These are phyloP conservation scores for Paecilomyces fulvus DNA, from an alignment of 2,329 filamentous ascomycete species.

Conservation along the genomic window DNA sequence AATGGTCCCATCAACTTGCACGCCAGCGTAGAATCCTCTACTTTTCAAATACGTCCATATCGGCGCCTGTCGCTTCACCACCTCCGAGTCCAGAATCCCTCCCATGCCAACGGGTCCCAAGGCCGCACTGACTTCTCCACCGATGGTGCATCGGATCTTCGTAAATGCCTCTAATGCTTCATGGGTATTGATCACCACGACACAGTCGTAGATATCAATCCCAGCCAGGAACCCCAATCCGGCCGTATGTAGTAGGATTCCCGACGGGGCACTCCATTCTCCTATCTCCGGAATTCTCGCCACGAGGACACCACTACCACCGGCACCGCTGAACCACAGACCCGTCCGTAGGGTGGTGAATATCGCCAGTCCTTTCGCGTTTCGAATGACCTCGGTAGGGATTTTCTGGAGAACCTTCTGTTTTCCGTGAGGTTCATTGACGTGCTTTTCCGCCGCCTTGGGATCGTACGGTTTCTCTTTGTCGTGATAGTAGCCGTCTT, in stretches of 20 bases:
- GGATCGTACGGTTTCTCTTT: conserved; percentile 39
- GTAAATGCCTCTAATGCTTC: conserved; percentile 79
- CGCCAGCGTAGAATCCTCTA: conserved; percentile 76
- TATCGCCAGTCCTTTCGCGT: conserved; percentile 83
- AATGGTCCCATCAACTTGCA: conserved; percentile 80
- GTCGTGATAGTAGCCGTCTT: conserved; percentile 62
- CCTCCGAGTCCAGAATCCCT: conserved; percentile 59
- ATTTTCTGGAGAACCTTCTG: conserved; percentile 72
- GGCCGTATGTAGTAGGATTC: conserved; percentile 81
- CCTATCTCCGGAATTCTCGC: conserved; percentile 71
- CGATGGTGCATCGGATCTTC: conserved; percentile 67
- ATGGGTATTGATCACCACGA: conserved; percentile 83
- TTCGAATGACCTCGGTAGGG: conserved; percentile 72
- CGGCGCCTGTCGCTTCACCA: conserved; percentile 61
- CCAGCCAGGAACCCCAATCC: conserved; percentile 84
- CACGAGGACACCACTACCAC: conserved; percentile 79
- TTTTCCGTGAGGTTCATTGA: conserved; percentile 49
- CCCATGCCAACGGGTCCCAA: conserved; percentile 72
- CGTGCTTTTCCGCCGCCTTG: conserved; percentile 39
- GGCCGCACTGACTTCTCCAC: conserved; percentile 68
- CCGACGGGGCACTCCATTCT: conserved; percentile 84
- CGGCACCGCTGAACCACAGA: conserved; percentile 82
- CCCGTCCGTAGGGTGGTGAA: conserved; percentile 95
- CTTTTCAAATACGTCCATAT: conserved; percentile 85
- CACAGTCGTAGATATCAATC: conserved; percentile 92